Evolutionary conservation across 352 stramenopile species (phyloP).

Genomic region (Phytophthora fragariae): DNA sequence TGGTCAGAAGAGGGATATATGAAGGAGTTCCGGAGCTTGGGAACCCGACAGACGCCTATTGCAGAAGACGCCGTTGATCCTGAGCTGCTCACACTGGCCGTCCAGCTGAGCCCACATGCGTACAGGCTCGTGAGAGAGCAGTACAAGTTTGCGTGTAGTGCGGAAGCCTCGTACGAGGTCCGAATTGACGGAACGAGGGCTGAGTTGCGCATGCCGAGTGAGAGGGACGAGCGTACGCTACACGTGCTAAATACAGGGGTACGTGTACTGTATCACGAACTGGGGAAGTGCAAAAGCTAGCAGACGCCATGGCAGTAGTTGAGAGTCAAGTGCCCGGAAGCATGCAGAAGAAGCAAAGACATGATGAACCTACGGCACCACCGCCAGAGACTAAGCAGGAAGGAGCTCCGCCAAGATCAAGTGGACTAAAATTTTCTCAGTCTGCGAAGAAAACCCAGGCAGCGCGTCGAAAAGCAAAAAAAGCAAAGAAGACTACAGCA

Average conservation of each 20-base stretch:
- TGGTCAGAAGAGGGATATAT: conserved; percentile 20
- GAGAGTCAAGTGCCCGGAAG: background rate
- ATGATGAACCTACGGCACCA: background rate
- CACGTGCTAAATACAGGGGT: no score
- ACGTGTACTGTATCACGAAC: background rate
- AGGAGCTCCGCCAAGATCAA: background rate
- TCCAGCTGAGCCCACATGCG: conserved; percentile 12
- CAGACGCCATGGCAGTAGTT: conserved; percentile 7
- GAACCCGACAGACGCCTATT: conserved; percentile 7
- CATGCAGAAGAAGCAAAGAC: background rate
- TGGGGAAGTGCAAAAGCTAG: conserved; percentile 14
- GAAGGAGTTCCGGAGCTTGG: conserved; percentile 12
- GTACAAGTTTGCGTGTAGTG: conserved; percentile 2
- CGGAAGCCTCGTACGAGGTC: background rate
- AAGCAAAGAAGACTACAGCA: background rate
- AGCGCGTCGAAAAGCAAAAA: background rate
- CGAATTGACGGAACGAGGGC: conserved; percentile 1
- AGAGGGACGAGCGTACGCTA: background rate
- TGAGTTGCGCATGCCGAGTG: background rate
- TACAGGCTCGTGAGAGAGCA: conserved; percentile 2
- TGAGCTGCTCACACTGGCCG: conserved; percentile 13
- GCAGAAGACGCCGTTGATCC: conserved; percentile 8
- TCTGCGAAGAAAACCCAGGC: background rate
- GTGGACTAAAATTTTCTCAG: background rate
- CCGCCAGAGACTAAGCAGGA: background rate